Evolutionary conservation across 257 asterid species (phyloP).

Genomic region (Solanum phureja): DNA sequence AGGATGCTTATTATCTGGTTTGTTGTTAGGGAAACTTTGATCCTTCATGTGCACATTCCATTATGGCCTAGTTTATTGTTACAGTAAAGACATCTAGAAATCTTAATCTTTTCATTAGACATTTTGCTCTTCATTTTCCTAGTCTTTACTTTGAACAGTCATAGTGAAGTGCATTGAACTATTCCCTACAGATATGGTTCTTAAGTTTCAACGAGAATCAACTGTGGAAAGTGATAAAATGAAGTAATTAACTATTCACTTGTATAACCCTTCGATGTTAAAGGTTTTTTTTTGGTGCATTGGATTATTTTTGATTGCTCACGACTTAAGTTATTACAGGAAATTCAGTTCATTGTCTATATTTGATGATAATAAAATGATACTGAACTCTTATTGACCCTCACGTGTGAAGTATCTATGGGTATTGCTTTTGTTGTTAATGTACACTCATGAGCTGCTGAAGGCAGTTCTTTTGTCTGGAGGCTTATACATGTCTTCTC

Average conservation of each 20-base stretch:
- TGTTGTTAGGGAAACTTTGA: not conserved
- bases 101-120: not conserved
- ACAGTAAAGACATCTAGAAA: not conserved
- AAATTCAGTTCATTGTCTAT: not conserved
- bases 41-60: not conserved
- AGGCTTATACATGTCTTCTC: not conserved
- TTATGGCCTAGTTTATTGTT: not conserved
- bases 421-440: not conserved
- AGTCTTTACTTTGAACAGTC: not conserved
- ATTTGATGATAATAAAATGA: not conserved
- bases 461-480: not conserved
- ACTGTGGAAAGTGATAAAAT: not conserved
- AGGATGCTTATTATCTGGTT: not conserved
- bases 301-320: not conserved
- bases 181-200: not conserved
- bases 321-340: not conserved
- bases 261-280: not conserved
- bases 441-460: not conserved
- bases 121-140: not conserved
- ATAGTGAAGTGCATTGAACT: not conserved
- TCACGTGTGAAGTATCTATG: not conserved
- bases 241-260: not conserved
- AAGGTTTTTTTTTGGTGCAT: not conserved
- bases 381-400: not conserved
- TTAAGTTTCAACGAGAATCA: not conserved